Evolutionary conservation across 441 rosid genomes (phyloP).

Genomic region (Brassica hybrid): DNA sequence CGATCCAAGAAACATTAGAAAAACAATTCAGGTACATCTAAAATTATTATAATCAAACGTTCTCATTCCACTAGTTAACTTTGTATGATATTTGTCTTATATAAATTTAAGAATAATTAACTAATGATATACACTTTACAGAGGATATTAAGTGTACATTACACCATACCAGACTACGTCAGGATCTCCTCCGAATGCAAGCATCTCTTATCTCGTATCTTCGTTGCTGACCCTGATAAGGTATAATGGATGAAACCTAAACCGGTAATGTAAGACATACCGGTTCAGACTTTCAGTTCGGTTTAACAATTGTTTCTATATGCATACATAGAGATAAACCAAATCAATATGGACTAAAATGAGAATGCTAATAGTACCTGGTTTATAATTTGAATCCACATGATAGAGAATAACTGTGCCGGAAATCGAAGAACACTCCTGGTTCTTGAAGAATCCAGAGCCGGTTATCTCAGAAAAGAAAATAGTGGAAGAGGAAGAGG

Average conservation of each 20-base stretch:
- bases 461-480: slow-evolving; percentile 41
- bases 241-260: slow-evolving; percentile 28
- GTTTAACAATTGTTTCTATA: not conserved
- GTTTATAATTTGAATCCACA: slow-evolving; percentile 6
- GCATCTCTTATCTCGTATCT: slow-evolving; percentile 66
- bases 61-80: slow-evolving; percentile 24
- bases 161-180: slow-evolving; percentile 71
- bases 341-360: not conserved
- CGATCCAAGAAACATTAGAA: slow-evolving; percentile 71
- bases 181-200: slow-evolving; percentile 60
- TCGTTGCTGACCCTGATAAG: slow-evolving; percentile 68
- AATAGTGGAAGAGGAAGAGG: slow-evolving; percentile 21
- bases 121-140: slow-evolving; percentile 31
- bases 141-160: slow-evolving; percentile 71
- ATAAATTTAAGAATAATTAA: not conserved
- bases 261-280: not conserved
- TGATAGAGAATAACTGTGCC: slow-evolving; percentile 64
- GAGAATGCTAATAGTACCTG: not conserved
- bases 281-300: not conserved
- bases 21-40: slow-evolving; percentile 61
- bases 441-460: slow-evolving; percentile 59
- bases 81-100: not conserved
- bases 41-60: slow-evolving; percentile 5
- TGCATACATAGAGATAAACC: not conserved
- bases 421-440: slow-evolving; percentile 63